Percentiles rank a stretch among this genome's conserved stretches.
Evolutionary conservation across 75 land plant species (phyloP).

Genomic region (Ceratopteris richardii): DNA sequence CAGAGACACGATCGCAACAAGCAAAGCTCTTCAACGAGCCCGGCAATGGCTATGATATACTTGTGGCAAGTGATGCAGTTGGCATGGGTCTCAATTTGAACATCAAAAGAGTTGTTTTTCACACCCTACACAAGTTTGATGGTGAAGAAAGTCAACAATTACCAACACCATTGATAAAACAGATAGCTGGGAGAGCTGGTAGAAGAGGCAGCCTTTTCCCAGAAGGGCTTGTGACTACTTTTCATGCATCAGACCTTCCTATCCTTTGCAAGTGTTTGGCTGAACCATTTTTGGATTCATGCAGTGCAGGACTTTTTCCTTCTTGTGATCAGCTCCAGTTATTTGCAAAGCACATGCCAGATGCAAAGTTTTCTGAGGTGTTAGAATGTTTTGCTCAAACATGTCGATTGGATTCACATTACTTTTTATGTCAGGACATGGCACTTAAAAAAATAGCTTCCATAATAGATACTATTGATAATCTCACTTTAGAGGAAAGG

Average conservation of each 20-base stretch:
- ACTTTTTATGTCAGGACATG: slow-evolving; percentile 69
- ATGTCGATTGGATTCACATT: slow-evolving; percentile 74
- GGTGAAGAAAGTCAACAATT: slow-evolving; percentile 42
- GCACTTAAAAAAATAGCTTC: slow-evolving; percentile 72
- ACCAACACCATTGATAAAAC: slow-evolving; percentile 66
- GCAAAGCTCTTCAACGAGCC: slow-evolving; percentile 82
- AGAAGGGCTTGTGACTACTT: slow-evolving; percentile 80
- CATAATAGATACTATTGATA: slow-evolving; percentile 70
- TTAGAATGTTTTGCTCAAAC: slow-evolving; percentile 65
- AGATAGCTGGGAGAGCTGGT: slow-evolving; percentile 96
- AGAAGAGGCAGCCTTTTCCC: slow-evolving; percentile 83
- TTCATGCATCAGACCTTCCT: slow-evolving; percentile 51
- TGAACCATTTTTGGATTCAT: slow-evolving; percentile 72
- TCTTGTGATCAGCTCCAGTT: slow-evolving; percentile 87
- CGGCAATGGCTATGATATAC: slow-evolving; percentile 66
- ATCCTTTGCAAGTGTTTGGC: slow-evolving; percentile 67
- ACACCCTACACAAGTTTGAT: slow-evolving; percentile 69
- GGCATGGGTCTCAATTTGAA: slow-evolving; percentile 96
- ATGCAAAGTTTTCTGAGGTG: slow-evolving; percentile 52
- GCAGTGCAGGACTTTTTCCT: slow-evolving; percentile 81
- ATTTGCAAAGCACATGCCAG: slow-evolving; percentile 70
- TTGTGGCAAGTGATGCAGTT: slow-evolving; percentile 95
- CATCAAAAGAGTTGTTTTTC: slow-evolving; percentile 81
- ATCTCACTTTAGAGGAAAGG: slow-evolving; percentile 68
- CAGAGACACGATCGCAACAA: slow-evolving; percentile 89